A percentile compares a stretch with the other conserved stretches of the same genome.
Evolutionary conservation across 2,329 filamentous ascomycete genomes (phyloP).

Genomic region (Endocalyx cinctus): DNA sequence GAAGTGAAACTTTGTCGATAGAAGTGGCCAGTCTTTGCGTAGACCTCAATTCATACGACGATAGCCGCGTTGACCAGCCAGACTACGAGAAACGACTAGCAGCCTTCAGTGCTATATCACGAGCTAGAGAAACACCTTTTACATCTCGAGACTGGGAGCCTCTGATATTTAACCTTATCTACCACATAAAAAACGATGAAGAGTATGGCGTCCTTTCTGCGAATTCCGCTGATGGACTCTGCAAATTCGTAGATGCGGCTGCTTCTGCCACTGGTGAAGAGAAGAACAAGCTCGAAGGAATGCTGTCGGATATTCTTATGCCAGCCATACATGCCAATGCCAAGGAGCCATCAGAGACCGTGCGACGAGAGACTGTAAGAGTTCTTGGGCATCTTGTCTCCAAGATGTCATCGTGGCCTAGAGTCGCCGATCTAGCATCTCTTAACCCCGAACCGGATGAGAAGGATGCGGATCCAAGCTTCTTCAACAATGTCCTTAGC

Average conservation of each 20-base stretch:
- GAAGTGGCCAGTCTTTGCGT: conserved; percentile 67
- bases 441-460: conserved; percentile 62
- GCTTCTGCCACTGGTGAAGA: conserved; percentile 37
- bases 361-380: conserved; percentile 75
- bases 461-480: conserved; percentile 61
- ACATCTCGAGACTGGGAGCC: conserved; percentile 78
- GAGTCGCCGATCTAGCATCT: conserved; percentile 67
- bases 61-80: conserved; percentile 71
- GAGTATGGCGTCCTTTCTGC: conserved; percentile 77
- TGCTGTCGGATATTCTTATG: conserved; percentile 63
- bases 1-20: conserved; percentile 54
- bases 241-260: conserved; percentile 67
- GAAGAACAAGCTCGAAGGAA: conserved; percentile 46
- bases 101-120: conserved; percentile 71
- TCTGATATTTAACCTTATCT: conserved; percentile 83
- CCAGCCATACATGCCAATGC: conserved; percentile 73
- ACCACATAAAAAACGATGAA: conserved; percentile 78
- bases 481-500: conserved; percentile 90
- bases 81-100: conserved; percentile 79
- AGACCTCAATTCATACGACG: conserved; percentile 75
- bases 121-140: conserved; percentile 53
- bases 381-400: conserved; percentile 76
- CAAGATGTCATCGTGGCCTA: conserved; percentile 62
- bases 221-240: conserved; percentile 77
- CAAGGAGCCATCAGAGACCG: conserved; percentile 74